phyloP scores from a whole-genome alignment of 257 asterid genomes.

The Ophiorrhiza pumila region DNA sequence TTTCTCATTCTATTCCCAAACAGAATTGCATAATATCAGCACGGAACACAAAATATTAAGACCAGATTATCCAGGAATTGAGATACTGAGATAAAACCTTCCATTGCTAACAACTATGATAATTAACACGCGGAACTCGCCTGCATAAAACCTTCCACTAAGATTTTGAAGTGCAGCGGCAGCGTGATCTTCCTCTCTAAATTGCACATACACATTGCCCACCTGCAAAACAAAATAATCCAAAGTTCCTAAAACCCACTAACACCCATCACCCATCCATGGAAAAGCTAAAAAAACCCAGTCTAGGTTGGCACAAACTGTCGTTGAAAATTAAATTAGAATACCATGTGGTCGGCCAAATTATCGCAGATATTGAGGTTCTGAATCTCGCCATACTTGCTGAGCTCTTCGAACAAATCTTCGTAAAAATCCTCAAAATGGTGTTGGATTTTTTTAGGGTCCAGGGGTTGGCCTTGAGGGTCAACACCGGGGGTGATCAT shows the following conservation, averaged over 20 bases:
- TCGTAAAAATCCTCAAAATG: slow-evolving; percentile 89
- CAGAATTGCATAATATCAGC: neutral
- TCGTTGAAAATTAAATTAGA: neutral
- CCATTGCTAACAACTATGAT: neutral
- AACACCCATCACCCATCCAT: neutral
- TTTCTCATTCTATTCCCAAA: neutral
- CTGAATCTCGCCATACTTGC: slow-evolving; percentile 87
- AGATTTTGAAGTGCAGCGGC: slow-evolving; percentile 79
- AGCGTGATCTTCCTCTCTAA: slow-evolving; percentile 87
- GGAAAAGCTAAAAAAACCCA: neutral
- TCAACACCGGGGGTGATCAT: slow-evolving; percentile 88
- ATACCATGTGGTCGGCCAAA: slow-evolving; percentile 87
- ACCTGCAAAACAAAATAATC: slow-evolving; percentile 23
- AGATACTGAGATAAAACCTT: neutral
- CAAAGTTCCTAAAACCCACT: neutral
- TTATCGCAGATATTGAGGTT: slow-evolving; percentile 83
- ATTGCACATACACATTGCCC: slow-evolving; percentile 81
- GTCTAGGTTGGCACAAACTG: neutral
- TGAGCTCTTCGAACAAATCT: slow-evolving; percentile 79
- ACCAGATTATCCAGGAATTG: neutral
- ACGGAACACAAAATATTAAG: neutral
- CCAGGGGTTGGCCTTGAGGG: slow-evolving; percentile 74
- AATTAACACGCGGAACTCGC: slow-evolving; percentile 27
- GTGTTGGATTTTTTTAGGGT: slow-evolving; percentile 68
- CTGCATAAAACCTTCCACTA: slow-evolving; percentile 76